phyloP scores from a whole-genome alignment of 1,284 basidiomycete species.

The Trametes hirsuta region DNA sequence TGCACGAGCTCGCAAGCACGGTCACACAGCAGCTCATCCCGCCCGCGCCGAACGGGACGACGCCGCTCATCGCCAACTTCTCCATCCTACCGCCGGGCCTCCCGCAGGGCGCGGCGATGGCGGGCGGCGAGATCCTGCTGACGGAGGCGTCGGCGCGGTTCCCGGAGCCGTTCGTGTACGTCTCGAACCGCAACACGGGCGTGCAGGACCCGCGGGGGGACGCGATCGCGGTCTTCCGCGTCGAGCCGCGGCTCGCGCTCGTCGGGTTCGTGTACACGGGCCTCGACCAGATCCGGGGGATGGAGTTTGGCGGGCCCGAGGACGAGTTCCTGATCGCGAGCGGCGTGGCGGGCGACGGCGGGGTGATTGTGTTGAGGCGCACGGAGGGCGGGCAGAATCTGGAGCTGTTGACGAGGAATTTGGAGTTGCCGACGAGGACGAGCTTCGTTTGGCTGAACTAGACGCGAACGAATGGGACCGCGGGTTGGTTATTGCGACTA shows the following conservation, averaged over 20 bases:
- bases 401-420: slow-evolving; percentile 53
- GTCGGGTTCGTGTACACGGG: slow-evolving; percentile 63
- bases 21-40: slow-evolving; percentile 67
- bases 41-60: slow-evolving; percentile 44
- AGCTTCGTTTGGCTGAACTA: slow-evolving; percentile 51
- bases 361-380: slow-evolving; percentile 57
- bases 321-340: slow-evolving; percentile 58
- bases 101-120: slow-evolving; percentile 51
- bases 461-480: neutral
- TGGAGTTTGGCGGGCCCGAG: slow-evolving; percentile 60
- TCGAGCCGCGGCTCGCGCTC: slow-evolving; percentile 36
- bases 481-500: too few species aligned
- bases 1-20: slow-evolving; percentile 69
- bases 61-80: slow-evolving; percentile 51
- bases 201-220: slow-evolving; percentile 40
- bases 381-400: slow-evolving; percentile 57
- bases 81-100: slow-evolving; percentile 59
- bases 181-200: slow-evolving; percentile 45
- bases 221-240: slow-evolving; percentile 40
- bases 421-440: slow-evolving; percentile 52
- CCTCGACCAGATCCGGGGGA: slow-evolving; percentile 64
- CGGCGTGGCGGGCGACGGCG: slow-evolving; percentile 54
- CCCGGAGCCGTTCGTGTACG: slow-evolving; percentile 40
- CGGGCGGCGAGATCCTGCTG: slow-evolving; percentile 52
- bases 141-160: slow-evolving; percentile 35